These are phyloP conservation scores for Zygosaccharomyces pseudobailii DNA, from an alignment of 1,139 yeast genomes.

Conservation along the genomic window DNA sequence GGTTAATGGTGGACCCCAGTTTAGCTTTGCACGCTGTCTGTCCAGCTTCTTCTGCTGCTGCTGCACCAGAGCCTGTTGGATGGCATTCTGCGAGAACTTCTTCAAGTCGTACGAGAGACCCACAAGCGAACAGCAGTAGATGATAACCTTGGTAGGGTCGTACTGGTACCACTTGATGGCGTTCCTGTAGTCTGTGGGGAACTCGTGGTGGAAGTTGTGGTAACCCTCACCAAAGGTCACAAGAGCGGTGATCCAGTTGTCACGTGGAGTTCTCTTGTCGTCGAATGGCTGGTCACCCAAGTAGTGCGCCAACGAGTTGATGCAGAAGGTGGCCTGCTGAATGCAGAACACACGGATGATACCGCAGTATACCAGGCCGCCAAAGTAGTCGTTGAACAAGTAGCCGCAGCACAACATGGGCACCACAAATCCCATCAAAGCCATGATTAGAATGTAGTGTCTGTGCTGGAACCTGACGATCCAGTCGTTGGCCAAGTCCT, in stretches of 20 bases:
- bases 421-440: conserved; percentile 60
- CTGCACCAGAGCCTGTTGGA: conserved; percentile 92
- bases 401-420: conserved; percentile 77
- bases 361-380: conserved; percentile 92
- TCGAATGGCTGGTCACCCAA: conserved; percentile 97
- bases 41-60: conserved; percentile 96
- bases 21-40: conserved; percentile 65
- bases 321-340: conserved; percentile 98
- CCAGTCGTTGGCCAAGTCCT: conserved; percentile 87
- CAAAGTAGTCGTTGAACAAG: conserved; percentile 84
- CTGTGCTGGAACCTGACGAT: conserved; percentile 90
- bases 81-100: conserved; percentile 90
- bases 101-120: conserved; percentile 91
- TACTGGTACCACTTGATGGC: conserved; percentile 98
- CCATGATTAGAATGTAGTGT: conserved; percentile 71
- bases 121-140: conserved; percentile 63
- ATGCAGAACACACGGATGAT: conserved; percentile 74
- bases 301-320: conserved; percentile 97
- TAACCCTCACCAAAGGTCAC: conserved; percentile 98
- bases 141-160: conserved; percentile 88
- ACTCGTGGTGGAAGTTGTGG: conserved; percentile 99
- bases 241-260: conserved; percentile 87
- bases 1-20: conserved; percentile 90
- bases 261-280: conserved; percentile 96
- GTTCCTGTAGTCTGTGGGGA: conserved; percentile 97